Base-by-base conservation (phyloP, 106 monocot genomes). In the Apostasia ramifera region DNA sequence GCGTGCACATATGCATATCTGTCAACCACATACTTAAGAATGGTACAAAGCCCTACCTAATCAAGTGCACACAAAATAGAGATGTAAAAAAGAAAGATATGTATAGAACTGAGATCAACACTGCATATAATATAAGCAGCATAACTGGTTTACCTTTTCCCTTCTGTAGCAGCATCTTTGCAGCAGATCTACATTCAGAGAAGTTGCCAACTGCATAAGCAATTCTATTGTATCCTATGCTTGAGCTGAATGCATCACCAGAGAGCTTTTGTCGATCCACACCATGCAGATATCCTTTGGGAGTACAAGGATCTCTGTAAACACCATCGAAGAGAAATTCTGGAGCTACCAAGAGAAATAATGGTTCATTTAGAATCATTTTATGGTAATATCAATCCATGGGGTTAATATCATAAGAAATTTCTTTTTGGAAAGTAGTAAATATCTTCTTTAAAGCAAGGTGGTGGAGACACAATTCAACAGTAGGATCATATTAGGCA, bases 261-360 rank as follows among this genome's bases (percentile, higher is more conserved):
- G 70, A 71, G 51, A 65, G 47, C 73, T 76, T 80, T 40, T 14
- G 47, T 66, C 72, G 47, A 78, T 75, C 60, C 43, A 48, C 8
- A 43, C 46, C 65, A 71, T 38, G 67, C 12, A 70, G 12, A 75
- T 80, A 91, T 56, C 95, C 91, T 78, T 72, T 88, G 45, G 95
- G 95, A 43, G 82, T 76, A 58, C 95, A 95, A 56, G 95, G 95
- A 86, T 95, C 91, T 72, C n/a, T 52, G 70, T 77, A 78, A 12
- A 72, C 60, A 59, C 37, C 76, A 47, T 75, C 69, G 11, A 68
- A 61, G 50, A 57, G 37, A 62, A 59, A 78, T 66, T 71, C 64
- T 57, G 61, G 56, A 73, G 79, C 85, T 86, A 78, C 76, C 70
- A 55, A 57, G 8, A 15, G 53, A 44, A 14, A 66, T 70, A 68